phyloP scores from a whole-genome alignment of 208 protist genomes.

The Tritrichomonas foetus region DNA sequence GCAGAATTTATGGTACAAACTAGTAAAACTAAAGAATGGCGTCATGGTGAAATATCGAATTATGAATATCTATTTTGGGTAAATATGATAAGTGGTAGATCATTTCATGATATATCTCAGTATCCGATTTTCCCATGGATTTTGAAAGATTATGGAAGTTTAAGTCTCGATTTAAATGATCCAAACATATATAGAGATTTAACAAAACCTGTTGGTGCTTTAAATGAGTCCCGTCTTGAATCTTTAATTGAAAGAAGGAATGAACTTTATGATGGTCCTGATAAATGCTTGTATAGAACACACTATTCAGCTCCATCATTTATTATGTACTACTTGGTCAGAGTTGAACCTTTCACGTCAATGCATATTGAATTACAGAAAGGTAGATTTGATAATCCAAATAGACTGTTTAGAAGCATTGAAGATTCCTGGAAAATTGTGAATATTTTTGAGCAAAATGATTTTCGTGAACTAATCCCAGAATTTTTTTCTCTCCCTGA shows the following conservation, averaged over 20 bases:
- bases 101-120: background rate
- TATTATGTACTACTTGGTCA: background rate
- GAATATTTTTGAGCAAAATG: background rate
- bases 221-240: background rate
- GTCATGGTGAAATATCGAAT: background rate
- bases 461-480: background rate
- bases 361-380: constrained; percentile 2
- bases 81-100: background rate
- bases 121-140: no score
- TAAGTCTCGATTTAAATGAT: background rate
- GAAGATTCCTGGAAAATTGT: background rate
- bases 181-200: background rate
- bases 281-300: background rate
- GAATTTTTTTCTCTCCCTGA: background rate
- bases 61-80: background rate
- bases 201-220: background rate
- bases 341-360: constrained; percentile 1
- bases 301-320: background rate
- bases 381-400: constrained; percentile 4
- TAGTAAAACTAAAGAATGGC: background rate
- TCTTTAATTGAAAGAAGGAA: background rate
- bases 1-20: background rate
- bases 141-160: background rate
- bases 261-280: background rate
- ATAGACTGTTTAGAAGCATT: background rate